These are phyloP conservation scores for Pleoardoris graminearum DNA, from an alignment of 2,329 filamentous ascomycete genomes.

Conservation along the genomic window DNA sequence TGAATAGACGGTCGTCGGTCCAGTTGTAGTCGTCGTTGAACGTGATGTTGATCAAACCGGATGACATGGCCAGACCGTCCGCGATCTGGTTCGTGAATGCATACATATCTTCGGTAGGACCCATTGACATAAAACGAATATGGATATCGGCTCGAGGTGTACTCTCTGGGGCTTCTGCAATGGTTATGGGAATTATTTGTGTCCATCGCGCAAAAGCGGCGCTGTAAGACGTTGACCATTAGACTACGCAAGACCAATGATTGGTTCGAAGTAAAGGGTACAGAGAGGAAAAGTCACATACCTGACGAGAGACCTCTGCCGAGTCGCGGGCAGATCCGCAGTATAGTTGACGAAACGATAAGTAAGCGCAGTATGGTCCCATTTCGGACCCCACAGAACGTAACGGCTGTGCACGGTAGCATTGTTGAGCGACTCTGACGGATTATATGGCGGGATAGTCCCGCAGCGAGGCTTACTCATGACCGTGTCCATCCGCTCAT, in stretches of 20 bases:
- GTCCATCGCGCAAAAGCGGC: constrained; percentile 34
- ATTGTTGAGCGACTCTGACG: constrained; percentile 19
- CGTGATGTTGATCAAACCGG: constrained; percentile 34
- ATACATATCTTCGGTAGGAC: constrained; percentile 25
- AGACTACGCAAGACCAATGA: not conserved
- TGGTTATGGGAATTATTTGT: constrained; percentile 23
- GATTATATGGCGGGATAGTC: constrained; percentile 29
- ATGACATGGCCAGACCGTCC: constrained; percentile 23
- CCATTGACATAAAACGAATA: constrained; percentile 27
- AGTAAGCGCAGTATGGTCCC: constrained; percentile 30
- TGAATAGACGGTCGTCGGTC: constrained; percentile 33
- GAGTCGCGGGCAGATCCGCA: constrained; percentile 20
- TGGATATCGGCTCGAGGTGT: constrained; percentile 28
- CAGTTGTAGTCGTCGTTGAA: constrained; percentile 37
- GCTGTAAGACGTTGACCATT: constrained; percentile 7
- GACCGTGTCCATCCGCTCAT: constrained; percentile 28
- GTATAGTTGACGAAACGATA: constrained; percentile 35
- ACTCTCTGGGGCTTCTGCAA: constrained; percentile 18
- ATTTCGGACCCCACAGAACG: constrained; percentile 35
- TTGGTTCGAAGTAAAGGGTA: not conserved
- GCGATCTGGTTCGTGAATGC: constrained; percentile 32
- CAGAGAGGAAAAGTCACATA: constrained; percentile 12
- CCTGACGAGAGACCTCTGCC: constrained; percentile 29
- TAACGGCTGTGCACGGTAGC: constrained; percentile 22
- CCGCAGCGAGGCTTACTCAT: constrained; percentile 33